Conservation (phyloP, 2,329 filamentous ascomycete genomes). For the Phyllosticta paracitricarpa region DNA sequence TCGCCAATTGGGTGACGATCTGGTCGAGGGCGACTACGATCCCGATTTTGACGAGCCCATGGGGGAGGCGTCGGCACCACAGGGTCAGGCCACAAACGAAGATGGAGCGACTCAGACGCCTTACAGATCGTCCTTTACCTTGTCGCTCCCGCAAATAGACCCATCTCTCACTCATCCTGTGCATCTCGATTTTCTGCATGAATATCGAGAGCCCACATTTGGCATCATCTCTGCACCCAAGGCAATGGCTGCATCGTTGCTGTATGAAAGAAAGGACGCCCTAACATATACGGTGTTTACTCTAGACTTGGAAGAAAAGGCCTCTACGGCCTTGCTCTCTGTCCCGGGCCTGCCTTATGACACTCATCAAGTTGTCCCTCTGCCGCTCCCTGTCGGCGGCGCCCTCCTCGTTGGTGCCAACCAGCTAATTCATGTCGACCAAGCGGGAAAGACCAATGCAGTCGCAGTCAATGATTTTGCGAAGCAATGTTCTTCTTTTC, state of each 20-base stretch:
- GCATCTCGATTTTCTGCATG: conserved; percentile 85
- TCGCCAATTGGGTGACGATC: conserved; percentile 72
- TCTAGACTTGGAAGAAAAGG: conserved; percentile 82
- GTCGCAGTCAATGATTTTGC: conserved; percentile 89
- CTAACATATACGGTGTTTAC: conserved; percentile 92
- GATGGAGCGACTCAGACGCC: conserved; percentile 46
- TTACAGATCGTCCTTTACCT: conserved; percentile 85
- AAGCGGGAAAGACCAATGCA: conserved; percentile 86
- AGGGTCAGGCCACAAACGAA: conserved; percentile 22
- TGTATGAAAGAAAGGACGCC: conserved; percentile 69
- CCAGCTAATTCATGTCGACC: conserved; percentile 89
- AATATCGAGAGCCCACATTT: conserved; percentile 96
- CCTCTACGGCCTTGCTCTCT: conserved; percentile 84
- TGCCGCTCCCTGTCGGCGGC: conserved; percentile 80
- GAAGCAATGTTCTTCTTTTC: conserved; percentile 70
- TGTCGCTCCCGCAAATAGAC: conserved; percentile 81
- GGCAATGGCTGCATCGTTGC: conserved; percentile 62
- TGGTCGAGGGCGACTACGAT: conserved; percentile 79
- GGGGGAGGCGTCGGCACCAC: conserved; percentile 18
- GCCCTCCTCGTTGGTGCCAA: conserved; percentile 80
- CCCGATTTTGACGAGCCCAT: conserved; percentile 58
- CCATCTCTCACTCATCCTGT: conserved; percentile 79
- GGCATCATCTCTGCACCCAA: conserved; percentile 77
- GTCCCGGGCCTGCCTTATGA: conserved; percentile 80
- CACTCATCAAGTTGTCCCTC: conserved; percentile 68